Base-by-base conservation (phyloP, 768 basidiomycete genomes). In the Nevesoporus exiguus region DNA sequence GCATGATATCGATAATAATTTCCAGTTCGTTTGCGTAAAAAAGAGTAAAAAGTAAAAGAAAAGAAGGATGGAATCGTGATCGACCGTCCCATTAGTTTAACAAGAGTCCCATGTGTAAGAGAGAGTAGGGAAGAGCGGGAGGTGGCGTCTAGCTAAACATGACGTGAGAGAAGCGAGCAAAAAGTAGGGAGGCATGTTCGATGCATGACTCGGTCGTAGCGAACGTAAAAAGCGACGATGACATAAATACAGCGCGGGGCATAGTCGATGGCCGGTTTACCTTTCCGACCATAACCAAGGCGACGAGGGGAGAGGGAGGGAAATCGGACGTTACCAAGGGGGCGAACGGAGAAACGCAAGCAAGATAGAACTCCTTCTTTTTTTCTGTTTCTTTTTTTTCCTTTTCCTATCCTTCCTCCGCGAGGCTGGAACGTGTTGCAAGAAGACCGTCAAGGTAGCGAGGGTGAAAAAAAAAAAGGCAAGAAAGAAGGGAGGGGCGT, bases 401-500 rank as follows among this genome's bases (percentile, higher is more conserved):
- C n/a, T n/a, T n/a, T n/a, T n/a, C n/a, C n/a, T n/a, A n/a, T 33
- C 41, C 24, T 48, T 29, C 13, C 17, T 31, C 44, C 44, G 44
- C 44, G 44, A 10, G 30, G 29, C 27, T 2, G 10, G 25, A 43
- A 43, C 42, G 42, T 43, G 42, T 43, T 29, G 25, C 41, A 43
- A 22, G 21, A 43, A 29, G 27, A 29, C 27, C 27, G 27, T n/a
- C n/a, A n/a, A n/a, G n/a, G n/a, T n/a, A n/a, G n/a, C n/a, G n/a
- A n/a, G n/a, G n/a, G n/a, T n/a, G n/a, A n/a, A n/a, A n/a, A n/a
- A n/a, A n/a, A n/a, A 62, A 42, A 54, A 58, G 52, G 47, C 55
- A 49, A 53, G 17, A 19, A 51, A 36, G 42, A 41, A 41, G 41
- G 8, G 22, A 25, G 37, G 1, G 30, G n/a, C 34, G 19, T 70